These are phyloP conservation scores for Lactuca saligna DNA, from an alignment of 129 eudicot genomes.

Conservation along the genomic window DNA sequence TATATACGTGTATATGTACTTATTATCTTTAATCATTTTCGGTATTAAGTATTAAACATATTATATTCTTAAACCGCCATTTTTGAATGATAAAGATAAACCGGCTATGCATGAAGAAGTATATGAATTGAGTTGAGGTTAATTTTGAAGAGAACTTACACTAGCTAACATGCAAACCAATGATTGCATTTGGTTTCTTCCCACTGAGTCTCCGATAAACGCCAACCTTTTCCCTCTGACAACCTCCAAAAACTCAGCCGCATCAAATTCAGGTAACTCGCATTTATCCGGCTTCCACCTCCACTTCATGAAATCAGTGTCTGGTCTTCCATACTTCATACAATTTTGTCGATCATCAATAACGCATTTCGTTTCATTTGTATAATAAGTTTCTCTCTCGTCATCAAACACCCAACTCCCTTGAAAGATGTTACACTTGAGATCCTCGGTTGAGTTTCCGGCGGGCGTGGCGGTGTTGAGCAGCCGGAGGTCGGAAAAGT, in stretches of 20 bases:
- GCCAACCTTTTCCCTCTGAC: conserved; percentile 61
- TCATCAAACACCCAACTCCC: conserved; percentile 58
- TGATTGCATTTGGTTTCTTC: conserved; percentile 73
- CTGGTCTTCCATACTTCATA: conserved; percentile 66
- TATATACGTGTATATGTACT: conserved; percentile 5
- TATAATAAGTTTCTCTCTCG: conserved; percentile 46
- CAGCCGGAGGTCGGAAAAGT: conserved; percentile 20
- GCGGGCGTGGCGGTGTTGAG: conserved; percentile 1
- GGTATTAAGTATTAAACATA: background rate
- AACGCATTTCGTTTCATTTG: conserved; percentile 44
- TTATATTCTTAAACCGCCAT: conserved; percentile 5
- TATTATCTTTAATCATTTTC: conserved; percentile 11
- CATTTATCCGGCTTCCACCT: conserved; percentile 66
- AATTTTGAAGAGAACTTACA: conserved; percentile 39
- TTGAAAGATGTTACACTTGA: conserved; percentile 42
- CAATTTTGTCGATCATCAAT: conserved; percentile 65
- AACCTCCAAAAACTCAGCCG: conserved; percentile 50
- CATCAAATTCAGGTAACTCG: conserved; percentile 58
- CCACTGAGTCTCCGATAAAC: conserved; percentile 62
- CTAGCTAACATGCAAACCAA: conserved; percentile 59
- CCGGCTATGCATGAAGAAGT: conserved; percentile 25
- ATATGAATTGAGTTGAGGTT: background rate
- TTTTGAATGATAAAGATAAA: conserved; percentile 15
- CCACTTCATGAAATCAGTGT: conserved; percentile 56
- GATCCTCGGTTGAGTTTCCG: conserved; percentile 19